Evolutionary conservation across 164 flowering plant species (phyloP), one percentile per base, ranked within the genome.

Genomic region (Protea cynaroides): DNA sequence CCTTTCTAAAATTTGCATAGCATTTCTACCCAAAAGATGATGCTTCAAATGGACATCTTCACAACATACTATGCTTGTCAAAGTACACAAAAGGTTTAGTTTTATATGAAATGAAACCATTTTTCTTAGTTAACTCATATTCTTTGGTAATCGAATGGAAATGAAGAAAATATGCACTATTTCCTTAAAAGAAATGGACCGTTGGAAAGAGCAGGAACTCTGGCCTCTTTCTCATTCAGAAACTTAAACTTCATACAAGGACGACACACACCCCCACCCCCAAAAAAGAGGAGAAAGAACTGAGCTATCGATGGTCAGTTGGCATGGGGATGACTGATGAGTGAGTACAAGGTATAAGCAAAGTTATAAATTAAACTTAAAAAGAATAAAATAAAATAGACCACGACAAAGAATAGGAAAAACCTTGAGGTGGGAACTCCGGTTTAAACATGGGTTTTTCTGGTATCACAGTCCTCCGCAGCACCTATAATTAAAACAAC

Each of bases 401-500:
- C 34, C 2, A 5, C 34, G n/a, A n/a, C n/a, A n/a, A 29, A 29
- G 14, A 51, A 47, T 56, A 56, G 44, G 37, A 11, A 22, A 46
- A 71, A 91, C 99, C 97, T 88, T 91, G 97, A 17, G 95, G 87
- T 71, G 95, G 97, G 72, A 70, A 94, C 78, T 87, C 96, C 13
- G 99, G 99, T 62, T 69, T 81, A 62, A 76, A 94, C 99, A 94
- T 91, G 22, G 99, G 99, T 6, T 58, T 49, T 72, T 94, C 99
- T 18, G 99, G 97, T 71, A 91, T 87, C 64, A 77, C 81, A 70
- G 97, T 86, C 53, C 82, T 76, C 75, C 66, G 81, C 82, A 94
- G 65, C 75, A 84, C 52, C 96, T 94, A 85, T 63, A 18, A 75
- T 36, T 0, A 66, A 1, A 69, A 65, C 29, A 44, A 59, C 40